A percentile compares a stretch with the other conserved stretches of the same genome.
phyloP scores from a whole-genome alignment of 768 basidiomycete species.

The Suillus alpinus region DNA sequence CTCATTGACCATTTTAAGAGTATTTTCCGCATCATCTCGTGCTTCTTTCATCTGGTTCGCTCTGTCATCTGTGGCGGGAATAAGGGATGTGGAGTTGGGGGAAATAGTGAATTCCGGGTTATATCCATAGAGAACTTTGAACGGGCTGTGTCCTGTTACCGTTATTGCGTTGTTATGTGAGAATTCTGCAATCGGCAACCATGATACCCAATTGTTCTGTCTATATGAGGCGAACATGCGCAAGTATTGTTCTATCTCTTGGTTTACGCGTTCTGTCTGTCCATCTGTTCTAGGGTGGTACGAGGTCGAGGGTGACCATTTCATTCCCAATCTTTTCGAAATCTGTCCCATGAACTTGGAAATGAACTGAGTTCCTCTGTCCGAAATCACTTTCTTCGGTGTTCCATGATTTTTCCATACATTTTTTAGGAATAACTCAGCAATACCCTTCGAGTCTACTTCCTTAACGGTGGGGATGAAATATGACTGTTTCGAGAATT shows the following conservation, averaged over 20 bases:
- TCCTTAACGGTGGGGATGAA: conserved; percentile 1
- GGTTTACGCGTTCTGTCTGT: conserved; percentile 38
- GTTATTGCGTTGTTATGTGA: conserved; percentile 30
- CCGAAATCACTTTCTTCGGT: neutral
- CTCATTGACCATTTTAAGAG: conserved; percentile 14
- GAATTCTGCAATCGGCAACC: conserved; percentile 32
- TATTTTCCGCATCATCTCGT: neutral
- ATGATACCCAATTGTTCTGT: conserved; percentile 34
- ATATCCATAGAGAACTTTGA: conserved; percentile 13
- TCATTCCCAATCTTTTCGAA: neutral
- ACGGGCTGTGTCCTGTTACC: conserved; percentile 30
- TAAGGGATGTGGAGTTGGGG: neutral
- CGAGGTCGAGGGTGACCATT: conserved; percentile 23
- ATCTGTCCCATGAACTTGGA: neutral
- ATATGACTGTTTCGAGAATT: neutral
- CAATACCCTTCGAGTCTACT: neutral
- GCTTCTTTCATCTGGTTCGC: conserved; percentile 15
- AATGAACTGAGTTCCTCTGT: conserved; percentile 3
- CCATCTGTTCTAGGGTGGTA: conserved; percentile 43
- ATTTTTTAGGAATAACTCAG: neutral
- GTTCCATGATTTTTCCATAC: conserved; percentile 7
- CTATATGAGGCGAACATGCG: conserved; percentile 28
- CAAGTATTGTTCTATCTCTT: conserved; percentile 36
- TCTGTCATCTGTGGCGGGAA: conserved; percentile 12
- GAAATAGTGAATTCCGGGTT: neutral